Conservation (phyloP, 179 eudicot species). For the Beta macrorhiza region DNA sequence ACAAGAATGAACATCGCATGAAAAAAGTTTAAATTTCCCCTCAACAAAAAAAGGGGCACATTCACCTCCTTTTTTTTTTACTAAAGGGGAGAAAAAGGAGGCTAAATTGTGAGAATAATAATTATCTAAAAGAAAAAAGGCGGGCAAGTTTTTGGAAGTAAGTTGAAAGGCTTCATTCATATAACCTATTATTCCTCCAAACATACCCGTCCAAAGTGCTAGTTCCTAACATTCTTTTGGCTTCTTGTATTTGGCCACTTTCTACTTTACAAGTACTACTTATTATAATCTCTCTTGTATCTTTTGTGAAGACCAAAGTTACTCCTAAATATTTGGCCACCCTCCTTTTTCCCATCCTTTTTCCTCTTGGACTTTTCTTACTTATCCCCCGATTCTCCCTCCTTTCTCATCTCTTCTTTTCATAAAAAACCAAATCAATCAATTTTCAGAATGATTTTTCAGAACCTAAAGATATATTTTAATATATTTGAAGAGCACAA, state of each 20-base stretch:
- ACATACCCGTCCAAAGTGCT: constrained; percentile 69
- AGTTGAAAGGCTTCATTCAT: constrained; percentile 30
- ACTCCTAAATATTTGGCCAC: constrained; percentile 30
- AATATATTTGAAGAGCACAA: constrained; percentile 4
- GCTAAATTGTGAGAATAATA: neutral
- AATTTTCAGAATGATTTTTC: constrained; percentile 28
- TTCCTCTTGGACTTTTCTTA: constrained; percentile 31
- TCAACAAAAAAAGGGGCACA: neutral
- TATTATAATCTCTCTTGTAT: constrained; percentile 17
- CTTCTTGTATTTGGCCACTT: constrained; percentile 34
- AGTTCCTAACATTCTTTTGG: constrained; percentile 57
- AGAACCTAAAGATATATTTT: constrained; percentile 1
- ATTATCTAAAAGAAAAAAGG: neutral
- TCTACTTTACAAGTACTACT: constrained; percentile 33
- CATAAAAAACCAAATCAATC: constrained; percentile 25
- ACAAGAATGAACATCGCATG: neutral
- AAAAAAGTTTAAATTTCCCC: constrained; percentile 4
- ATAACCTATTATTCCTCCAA: constrained; percentile 41
- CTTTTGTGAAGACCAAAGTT: constrained; percentile 26
- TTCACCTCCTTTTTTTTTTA: neutral
- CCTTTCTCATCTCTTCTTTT: constrained; percentile 24
- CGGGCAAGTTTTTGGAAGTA: constrained; percentile 22
- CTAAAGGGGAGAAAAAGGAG: neutral
- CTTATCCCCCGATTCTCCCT: constrained; percentile 29
- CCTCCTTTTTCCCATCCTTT: constrained; percentile 23